Conservation (phyloP, 371 early-diverging fungal genomes). For the Mucor irregularis region DNA sequence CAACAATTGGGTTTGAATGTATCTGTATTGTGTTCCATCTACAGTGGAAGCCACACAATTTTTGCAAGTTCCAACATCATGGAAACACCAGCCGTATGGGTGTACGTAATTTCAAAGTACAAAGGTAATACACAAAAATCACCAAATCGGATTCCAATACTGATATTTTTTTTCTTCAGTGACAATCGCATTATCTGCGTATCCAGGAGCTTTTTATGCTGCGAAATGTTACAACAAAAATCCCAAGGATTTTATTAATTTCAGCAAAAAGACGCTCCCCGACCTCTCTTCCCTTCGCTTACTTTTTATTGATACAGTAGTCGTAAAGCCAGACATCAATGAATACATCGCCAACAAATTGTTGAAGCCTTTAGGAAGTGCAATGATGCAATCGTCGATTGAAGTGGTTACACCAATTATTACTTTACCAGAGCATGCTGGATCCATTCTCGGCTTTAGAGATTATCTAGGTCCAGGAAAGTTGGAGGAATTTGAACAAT, state of each 20-base stretch:
- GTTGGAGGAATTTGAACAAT: constrained; percentile 33
- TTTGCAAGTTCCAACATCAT: constrained; percentile 60
- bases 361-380: constrained; percentile 58
- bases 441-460: constrained; percentile 66
- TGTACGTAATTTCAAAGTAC: constrained; percentile 62
- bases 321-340: constrained; percentile 62
- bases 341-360: constrained; percentile 64
- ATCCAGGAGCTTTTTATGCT: constrained; percentile 64
- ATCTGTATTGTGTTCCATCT: constrained; percentile 65
- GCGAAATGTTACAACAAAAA: constrained; percentile 54
- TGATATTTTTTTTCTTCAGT: constrained; percentile 29
- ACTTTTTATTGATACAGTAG: constrained; percentile 71
- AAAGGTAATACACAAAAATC: constrained; percentile 23
- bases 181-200: constrained; percentile 73
- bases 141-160: not conserved
- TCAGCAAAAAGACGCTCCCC: constrained; percentile 59
- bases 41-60: constrained; percentile 67
- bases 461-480: constrained; percentile 45
- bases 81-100: constrained; percentile 68
- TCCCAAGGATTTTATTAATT: constrained; percentile 49
- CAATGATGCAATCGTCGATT: constrained; percentile 33
- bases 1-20: constrained; percentile 76
- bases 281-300: constrained; percentile 65
- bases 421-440: constrained; percentile 75
- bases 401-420: constrained; percentile 69